Conservation (phyloP, 352 stramenopile species). For the Phytophthora europaea region DNA sequence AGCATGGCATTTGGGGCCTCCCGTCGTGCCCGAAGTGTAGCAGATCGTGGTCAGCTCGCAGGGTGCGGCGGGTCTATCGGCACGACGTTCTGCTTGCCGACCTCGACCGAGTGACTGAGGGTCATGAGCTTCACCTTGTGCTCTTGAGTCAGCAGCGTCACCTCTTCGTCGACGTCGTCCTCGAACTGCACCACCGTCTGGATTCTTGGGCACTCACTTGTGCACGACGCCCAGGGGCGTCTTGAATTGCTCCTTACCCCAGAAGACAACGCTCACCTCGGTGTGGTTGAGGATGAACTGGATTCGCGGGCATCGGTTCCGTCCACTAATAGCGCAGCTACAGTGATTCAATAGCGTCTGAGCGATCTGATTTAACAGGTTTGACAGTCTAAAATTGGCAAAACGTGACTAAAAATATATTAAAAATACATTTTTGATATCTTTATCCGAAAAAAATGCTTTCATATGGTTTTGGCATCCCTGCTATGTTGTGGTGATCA, state of each 20-base stretch:
- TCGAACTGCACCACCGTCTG: conserved; percentile 65
- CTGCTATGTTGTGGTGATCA: too few species aligned
- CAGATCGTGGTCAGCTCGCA: conserved; percentile 94
- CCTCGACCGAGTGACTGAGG: conserved; percentile 42
- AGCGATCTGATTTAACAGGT: too few species aligned
- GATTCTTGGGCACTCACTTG: conserved; percentile 53
- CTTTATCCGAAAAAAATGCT: too few species aligned
- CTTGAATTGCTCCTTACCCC: conserved; percentile 60
- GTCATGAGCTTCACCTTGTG: conserved; percentile 51
- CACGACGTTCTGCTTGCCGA: conserved; percentile 52
- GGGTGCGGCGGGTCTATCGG: conserved; percentile 50
- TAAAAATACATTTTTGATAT: too few species aligned
- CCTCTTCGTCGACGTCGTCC: conserved; percentile 46
- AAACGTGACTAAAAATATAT: too few species aligned
- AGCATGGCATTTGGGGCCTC: conserved; percentile 74
- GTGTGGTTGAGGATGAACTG: conserved; percentile 83
- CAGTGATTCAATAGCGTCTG: too few species aligned
- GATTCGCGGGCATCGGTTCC: too few species aligned
- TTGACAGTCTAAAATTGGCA: too few species aligned
- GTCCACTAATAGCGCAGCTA: too few species aligned
- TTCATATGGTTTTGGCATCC: too few species aligned
- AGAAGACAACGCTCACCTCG: conserved; percentile 74
- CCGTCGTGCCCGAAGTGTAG: conserved; percentile 82
- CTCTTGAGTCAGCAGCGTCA: conserved; percentile 31
- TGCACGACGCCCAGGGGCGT: conserved; percentile 57